Evolutionary conservation across 2,329 filamentous ascomycete genomes (phyloP).

Genomic region (Nannizzia gypsea): DNA sequence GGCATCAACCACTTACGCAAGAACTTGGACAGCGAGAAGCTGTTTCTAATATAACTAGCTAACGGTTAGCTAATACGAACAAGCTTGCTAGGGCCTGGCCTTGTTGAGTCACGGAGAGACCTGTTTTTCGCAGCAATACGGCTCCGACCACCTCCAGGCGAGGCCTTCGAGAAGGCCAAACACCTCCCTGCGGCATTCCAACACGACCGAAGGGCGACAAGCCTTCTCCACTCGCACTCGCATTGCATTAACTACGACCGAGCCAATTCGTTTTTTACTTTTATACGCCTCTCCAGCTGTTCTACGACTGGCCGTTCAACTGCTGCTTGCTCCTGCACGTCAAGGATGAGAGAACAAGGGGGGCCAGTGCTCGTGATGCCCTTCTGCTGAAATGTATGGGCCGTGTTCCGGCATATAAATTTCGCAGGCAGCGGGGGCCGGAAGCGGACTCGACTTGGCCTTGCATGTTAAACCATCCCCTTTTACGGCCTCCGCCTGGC

Average conservation of each 20-base stretch:
- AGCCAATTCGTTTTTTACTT: background rate
- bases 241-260: background rate
- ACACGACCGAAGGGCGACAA: background rate
- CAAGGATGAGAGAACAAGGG: conserved; percentile 12
- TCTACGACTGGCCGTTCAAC: no score
- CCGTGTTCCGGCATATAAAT: background rate
- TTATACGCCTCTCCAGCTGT: no score
- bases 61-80: no score
- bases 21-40: no score
- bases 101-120: no score
- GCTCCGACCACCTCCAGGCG: background rate
- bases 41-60: no score
- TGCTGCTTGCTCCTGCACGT: background rate
- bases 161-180: background rate
- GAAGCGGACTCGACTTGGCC: no score
- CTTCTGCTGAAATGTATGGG: no score
- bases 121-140: background rate
- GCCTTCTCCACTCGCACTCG: background rate
- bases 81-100: no score
- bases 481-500: no score
- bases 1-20: no score
- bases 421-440: background rate
- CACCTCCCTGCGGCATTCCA: background rate
- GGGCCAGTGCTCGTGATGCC: conserved; percentile 27
- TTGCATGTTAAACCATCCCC: no score